Base-by-base conservation (phyloP, 2,329 filamentous ascomycete genomes). In the Leptographium flavum region DNA sequence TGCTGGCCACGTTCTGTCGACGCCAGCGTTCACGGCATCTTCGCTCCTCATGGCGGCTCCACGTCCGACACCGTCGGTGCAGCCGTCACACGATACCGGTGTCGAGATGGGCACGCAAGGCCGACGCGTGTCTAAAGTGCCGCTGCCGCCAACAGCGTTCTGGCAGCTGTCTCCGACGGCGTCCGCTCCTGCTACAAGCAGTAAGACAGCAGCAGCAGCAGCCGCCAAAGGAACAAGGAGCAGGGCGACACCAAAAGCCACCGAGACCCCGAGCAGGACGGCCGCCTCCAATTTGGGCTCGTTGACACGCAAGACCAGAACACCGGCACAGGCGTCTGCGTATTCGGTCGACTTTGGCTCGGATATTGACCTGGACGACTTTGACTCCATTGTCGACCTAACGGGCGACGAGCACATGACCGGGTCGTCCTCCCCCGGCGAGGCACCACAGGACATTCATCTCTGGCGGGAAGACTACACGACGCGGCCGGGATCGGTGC, bases 401-500 rank as follows among this genome's bases (percentile, higher is more conserved):
- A 63, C 60, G 3, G 53, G 52, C 1, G 59, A 54, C 25, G 57
- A 56, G 27, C 52, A 52, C 40, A 46, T 43, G 13, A 52, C 55
- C 15, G 41, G 45, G 4, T 48, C 50, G 1, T 50, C 50, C 1
- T 51, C 50, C 5, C 45, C 47, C 7, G 13, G 39, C 3, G 8
- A 13, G 17, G 36, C 19, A 4, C 37, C 49, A 3, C 42, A 64
- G 3, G 61, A 63, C 37, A 55, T 60, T 2, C 63, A 57, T 44
- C 39, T 69, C 15, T 71, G 68, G 69, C 60, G 61, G 3, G 66
- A 68, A 39, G 64, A 64, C 17, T 60, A 58, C 51, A 63, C 63
- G 19, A 53, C 56, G 19, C 62, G 65, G 40, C 57, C 64, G 1
- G 61, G 64, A 25, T 63, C 63, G 5, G 42, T 56, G 10, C 50